phyloP scores from a whole-genome alignment of 352 stramenopile genomes.

The Hyaloperonospora brassicae region DNA sequence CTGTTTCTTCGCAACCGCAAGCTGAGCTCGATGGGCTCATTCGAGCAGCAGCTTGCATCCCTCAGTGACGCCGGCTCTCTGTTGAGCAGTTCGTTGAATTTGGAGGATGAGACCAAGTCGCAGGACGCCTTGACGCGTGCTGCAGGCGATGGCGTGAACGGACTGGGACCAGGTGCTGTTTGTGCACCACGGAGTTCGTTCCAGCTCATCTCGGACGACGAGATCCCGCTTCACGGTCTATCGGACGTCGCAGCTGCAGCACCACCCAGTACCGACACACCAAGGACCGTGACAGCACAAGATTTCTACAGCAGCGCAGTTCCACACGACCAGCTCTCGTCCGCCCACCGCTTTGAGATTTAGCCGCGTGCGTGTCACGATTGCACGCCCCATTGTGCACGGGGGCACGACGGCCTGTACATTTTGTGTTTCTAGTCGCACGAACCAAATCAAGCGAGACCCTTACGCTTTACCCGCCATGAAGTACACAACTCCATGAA shows the following conservation, averaged over 20 bases:
- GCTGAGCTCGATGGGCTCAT: constrained; percentile 25
- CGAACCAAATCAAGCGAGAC: constrained; percentile 29
- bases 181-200: constrained; percentile 21
- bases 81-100: constrained; percentile 26
- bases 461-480: constrained; percentile 3
- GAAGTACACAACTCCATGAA: too few species aligned
- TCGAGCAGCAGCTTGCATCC: constrained; percentile 35
- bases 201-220: constrained; percentile 34
- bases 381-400: not conserved
- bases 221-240: constrained; percentile 23
- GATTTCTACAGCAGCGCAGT: constrained; percentile 48
- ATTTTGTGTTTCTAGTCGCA: constrained; percentile 11
- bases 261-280: constrained; percentile 6
- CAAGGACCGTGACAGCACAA: constrained; percentile 39
- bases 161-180: constrained; percentile 4
- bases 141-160: constrained; percentile 17
- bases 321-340: constrained; percentile 35
- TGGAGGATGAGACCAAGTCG: constrained; percentile 15
- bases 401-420: not conserved
- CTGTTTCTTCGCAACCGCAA: constrained; percentile 27
- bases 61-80: constrained; percentile 33
- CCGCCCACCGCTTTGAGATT: constrained; percentile 48
- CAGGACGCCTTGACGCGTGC: constrained; percentile 17
- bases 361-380: constrained; percentile 12
- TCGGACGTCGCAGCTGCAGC: constrained; percentile 7